Base-by-base conservation (phyloP, 108 stramenopile genomes). In the Fragilaria crotonensis region DNA sequence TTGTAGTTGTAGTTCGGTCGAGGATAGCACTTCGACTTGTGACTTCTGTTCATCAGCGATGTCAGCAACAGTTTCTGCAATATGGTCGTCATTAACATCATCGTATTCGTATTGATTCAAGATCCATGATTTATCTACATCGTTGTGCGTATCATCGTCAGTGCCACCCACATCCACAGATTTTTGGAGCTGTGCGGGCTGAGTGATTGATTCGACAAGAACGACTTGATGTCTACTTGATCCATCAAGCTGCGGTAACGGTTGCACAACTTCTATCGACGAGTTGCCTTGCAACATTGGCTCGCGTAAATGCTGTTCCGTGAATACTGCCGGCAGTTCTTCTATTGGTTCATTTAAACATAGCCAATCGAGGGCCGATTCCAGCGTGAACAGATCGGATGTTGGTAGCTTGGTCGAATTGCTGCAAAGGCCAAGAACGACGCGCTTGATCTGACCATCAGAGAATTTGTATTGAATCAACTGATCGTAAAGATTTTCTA, bases 351-450 rank as follows among this genome's bases (percentile, higher is more conserved):
- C 28, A 66, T 85, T 49, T 30, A 79, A 55, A 59, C 87, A 89
- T n/a, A 89, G 28, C 75, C 75, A 89, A 70, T 89, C 82, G 29
- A 89, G 60, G 11, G 81, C 75, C 0, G 32, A 20, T 22, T 80
- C 81, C n/a, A 89, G 31, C 5, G 72, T 76, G 5, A 83, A 70
- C 5, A 57, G 49, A 32, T 77, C 31, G 79, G 50, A 30, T 11
- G 7, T 41, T 41, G 36, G 14, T 14, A 11, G 7, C 14, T 7
- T 41, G 36, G 7, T 41, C 36, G 36, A 41, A 41, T 14, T 41
- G 11, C 36, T 11, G 36, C 36, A 41, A 7, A 41, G 14, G 36
- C 49, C 67, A 2, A 14, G n/a, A 17, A 72, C 65, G 0, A 63
- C 77, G 25, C 20, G 30, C 45, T 75, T 65, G 0, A 80, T 62